phyloP scores from a whole-genome alignment of 345 rosid genomes.

The Xanthoceras sorbifolium region DNA sequence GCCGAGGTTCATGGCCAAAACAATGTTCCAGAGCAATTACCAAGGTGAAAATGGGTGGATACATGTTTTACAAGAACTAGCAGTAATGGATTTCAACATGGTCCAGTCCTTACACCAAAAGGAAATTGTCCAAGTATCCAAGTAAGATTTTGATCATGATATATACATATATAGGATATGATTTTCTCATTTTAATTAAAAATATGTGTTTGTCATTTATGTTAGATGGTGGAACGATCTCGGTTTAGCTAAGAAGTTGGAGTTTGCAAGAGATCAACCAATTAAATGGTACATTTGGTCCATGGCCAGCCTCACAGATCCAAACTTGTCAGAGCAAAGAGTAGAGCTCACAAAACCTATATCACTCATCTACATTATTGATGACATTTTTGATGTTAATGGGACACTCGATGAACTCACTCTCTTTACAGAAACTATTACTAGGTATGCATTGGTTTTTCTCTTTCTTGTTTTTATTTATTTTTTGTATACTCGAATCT shows the following conservation, averaged over 20 bases:
- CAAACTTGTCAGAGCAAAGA: conserved; percentile 44
- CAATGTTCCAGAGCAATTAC: conserved; percentile 10
- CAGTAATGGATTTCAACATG: conserved; percentile 33
- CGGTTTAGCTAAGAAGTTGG: conserved; percentile 43
- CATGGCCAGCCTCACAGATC: conserved; percentile 47
- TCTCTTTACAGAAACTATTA: conserved; percentile 46
- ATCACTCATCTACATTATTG: conserved; percentile 55
- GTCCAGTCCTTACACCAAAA: conserved; percentile 32
- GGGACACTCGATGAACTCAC: conserved; percentile 50
- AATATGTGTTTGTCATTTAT: background rate
- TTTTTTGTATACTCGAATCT: background rate
- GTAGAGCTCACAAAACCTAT: conserved; percentile 52
- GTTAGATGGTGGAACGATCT: conserved; percentile 67
- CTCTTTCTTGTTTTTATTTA: too few species aligned
- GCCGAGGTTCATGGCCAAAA: conserved; percentile 37
- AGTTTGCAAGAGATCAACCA: conserved; percentile 55
- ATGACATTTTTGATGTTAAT: conserved; percentile 56
- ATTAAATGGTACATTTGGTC: conserved; percentile 58
- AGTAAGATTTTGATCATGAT: conserved; percentile 29
- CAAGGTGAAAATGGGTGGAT: conserved; percentile 32
- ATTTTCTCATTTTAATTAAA: too few species aligned
- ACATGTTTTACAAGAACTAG: conserved; percentile 36
- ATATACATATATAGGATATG: too few species aligned
- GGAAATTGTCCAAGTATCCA: conserved; percentile 35
- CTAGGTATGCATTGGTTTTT: conserved; percentile 40